Conservation (phyloP, 2,329 filamentous ascomycete genomes). For the Alternaria sp. region DNA sequence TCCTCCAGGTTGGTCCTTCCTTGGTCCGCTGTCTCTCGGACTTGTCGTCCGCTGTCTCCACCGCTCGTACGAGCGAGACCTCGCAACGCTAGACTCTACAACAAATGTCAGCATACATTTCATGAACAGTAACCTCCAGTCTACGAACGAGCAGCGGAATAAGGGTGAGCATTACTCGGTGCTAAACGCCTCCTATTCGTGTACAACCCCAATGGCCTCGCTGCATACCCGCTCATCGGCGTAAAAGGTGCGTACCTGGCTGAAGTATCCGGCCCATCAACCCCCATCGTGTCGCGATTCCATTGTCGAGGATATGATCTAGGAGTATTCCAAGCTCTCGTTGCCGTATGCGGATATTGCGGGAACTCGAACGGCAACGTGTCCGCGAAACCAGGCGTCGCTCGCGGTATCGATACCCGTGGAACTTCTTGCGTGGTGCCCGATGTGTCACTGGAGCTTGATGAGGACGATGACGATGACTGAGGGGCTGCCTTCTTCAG, state of each 20-base stretch:
- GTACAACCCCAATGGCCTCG: constrained; percentile 18
- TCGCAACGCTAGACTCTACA: constrained; percentile 8
- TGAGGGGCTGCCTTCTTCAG: constrained; percentile 13
- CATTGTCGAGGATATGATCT: constrained; percentile 24
- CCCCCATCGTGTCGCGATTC: constrained; percentile 8
- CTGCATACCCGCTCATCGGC: constrained; percentile 7
- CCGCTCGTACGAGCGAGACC: constrained; percentile 8
- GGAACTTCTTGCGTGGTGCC: constrained; percentile 29
- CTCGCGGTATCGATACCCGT: constrained; percentile 26
- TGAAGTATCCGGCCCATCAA: constrained; percentile 4
- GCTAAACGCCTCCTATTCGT: constrained; percentile 21
- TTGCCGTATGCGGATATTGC: constrained; percentile 14
- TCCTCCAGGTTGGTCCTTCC: not conserved
- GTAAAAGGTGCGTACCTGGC: constrained; percentile 33
- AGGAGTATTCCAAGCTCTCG: constrained; percentile 16
- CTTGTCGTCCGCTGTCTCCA: constrained; percentile 3
- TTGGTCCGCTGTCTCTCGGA: not conserved
- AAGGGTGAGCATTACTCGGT: constrained; percentile 37
- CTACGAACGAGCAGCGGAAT: constrained; percentile 11
- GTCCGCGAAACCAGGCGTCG: constrained; percentile 15
- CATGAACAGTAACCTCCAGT: constrained; percentile 21
- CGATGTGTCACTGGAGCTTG: constrained; percentile 18
- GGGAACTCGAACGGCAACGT: constrained; percentile 17
- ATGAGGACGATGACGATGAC: constrained; percentile 16
- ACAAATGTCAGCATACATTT: constrained; percentile 8